phyloP scores from a whole-genome alignment of 257 asterid genomes.

The Solanum gandarillasii region DNA sequence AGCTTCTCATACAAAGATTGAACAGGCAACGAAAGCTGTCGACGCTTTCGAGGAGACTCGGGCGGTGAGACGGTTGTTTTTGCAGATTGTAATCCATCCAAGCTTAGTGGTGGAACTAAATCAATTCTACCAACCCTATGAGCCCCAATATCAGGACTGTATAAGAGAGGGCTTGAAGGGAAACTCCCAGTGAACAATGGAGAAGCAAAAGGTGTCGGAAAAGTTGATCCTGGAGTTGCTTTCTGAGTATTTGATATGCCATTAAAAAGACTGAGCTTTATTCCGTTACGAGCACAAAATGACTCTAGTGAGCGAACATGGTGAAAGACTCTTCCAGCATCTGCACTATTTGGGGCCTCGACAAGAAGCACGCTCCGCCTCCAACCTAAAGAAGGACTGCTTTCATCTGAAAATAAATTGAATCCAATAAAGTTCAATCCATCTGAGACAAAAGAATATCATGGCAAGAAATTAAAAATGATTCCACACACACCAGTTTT shows the following conservation, averaged over 20 bases:
- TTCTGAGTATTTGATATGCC: constrained; percentile 44
- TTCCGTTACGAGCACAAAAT: constrained; percentile 64
- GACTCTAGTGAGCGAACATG: constrained; percentile 87
- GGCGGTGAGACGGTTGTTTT: constrained; percentile 65
- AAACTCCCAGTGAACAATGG: constrained; percentile 98
- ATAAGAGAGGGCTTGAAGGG: constrained; percentile 73
- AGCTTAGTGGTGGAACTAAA: constrained; percentile 83
- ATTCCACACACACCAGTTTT: constrained; percentile 13
- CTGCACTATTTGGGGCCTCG: constrained; percentile 94
- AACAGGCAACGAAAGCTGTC: constrained; percentile 54
- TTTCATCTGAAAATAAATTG: constrained; percentile 32
- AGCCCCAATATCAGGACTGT: constrained; percentile 82
- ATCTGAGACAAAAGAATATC: not conserved
- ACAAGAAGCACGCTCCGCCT: constrained; percentile 82
- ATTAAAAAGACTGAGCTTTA: constrained; percentile 46
- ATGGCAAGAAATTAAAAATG: not conserved
- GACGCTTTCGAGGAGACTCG: constrained; percentile 69
- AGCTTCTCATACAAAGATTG: constrained; percentile 69
- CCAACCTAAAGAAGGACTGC: constrained; percentile 83
- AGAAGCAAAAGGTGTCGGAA: constrained; percentile 69
- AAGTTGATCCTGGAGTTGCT: constrained; percentile 49
- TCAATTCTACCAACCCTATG: constrained; percentile 65
- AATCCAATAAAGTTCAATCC: not conserved
- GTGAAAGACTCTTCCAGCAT: constrained; percentile 82
- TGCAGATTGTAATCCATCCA: constrained; percentile 76